phyloP scores from a whole-genome alignment of 768 basidiomycete species.

The Amanita inopinata region DNA sequence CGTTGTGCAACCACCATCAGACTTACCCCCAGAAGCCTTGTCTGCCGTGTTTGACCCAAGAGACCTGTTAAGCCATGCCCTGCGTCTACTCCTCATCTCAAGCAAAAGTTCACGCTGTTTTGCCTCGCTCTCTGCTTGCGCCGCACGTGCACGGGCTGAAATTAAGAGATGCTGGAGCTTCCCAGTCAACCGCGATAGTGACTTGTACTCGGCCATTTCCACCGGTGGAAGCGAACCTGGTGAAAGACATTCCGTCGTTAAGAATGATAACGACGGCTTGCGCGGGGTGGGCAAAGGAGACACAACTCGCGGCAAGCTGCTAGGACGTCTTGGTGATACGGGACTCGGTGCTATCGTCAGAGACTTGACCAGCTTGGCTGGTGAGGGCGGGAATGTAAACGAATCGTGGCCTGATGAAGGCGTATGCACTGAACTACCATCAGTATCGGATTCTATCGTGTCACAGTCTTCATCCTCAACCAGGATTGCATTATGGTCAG shows the following conservation, averaged over 20 bases:
- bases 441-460: conserved; percentile 28
- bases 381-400: conserved; percentile 11
- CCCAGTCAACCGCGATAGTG: conserved; percentile 21
- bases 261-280: conserved; percentile 3
- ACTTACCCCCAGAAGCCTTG: neutral
- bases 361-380: conserved; percentile 7
- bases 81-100: conserved; percentile 48
- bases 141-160: conserved; percentile 31
- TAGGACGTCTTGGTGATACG: neutral
- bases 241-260: conserved; percentile 16
- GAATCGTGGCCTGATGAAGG: conserved; percentile 22
- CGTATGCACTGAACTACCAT: conserved; percentile 40
- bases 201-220: conserved; percentile 25
- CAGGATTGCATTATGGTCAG: neutral
- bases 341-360: conserved; percentile 6
- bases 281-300: conserved; percentile 3
- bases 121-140: conserved; percentile 28
- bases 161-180: conserved; percentile 32
- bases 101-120: conserved; percentile 34
- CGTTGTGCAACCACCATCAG: neutral
- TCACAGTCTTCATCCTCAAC: conserved; percentile 8
- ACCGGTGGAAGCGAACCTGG: conserved; percentile 19
- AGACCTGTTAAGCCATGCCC: conserved; percentile 57
- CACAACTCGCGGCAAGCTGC: neutral
- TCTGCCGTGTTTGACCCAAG: conserved; percentile 15